phyloP scores from a whole-genome alignment of 2,329 filamentous ascomycete species.

The Thielaviopsis populi region DNA sequence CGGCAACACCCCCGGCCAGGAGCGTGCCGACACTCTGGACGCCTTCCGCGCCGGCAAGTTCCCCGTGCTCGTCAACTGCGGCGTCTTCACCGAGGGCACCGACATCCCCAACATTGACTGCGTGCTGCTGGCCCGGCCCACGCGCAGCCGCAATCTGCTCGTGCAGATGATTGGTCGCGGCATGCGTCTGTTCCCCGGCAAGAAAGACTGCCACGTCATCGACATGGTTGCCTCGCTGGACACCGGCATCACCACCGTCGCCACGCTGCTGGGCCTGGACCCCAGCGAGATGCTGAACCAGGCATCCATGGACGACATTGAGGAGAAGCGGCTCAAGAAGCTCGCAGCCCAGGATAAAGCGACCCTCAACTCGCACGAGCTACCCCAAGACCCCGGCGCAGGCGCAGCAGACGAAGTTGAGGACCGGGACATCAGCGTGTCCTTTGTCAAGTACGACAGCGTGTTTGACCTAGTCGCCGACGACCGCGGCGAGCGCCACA shows the following conservation, averaged over 20 bases:
- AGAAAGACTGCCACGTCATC: conserved; percentile 83
- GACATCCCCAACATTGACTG: conserved; percentile 98
- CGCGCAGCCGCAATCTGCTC: conserved; percentile 79
- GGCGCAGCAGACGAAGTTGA: background rate
- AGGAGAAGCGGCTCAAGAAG: conserved; percentile 25
- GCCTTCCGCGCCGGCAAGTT: conserved; percentile 58
- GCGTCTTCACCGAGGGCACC: conserved; percentile 92
- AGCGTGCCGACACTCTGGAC: conserved; percentile 55
- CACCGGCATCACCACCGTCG: conserved; percentile 75
- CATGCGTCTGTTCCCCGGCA: conserved; percentile 66
- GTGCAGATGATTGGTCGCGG: conserved; percentile 97
- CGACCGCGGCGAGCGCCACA: conserved; percentile 60
- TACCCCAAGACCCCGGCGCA: background rate
- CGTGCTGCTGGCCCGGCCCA: conserved; percentile 73
- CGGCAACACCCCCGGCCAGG: conserved; percentile 55
- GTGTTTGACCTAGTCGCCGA: conserved; percentile 85
- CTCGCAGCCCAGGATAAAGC: conserved; percentile 31
- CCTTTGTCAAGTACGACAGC: conserved; percentile 80
- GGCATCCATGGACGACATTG: conserved; percentile 49
- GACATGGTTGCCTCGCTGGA: conserved; percentile 84
- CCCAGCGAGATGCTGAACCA: conserved; percentile 59
- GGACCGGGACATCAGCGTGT: conserved; percentile 31
- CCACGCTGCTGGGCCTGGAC: conserved; percentile 85
- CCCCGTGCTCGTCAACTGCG: conserved; percentile 83
- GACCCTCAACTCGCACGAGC: conserved; percentile 7